phyloP scores from a whole-genome alignment of 2,329 filamentous ascomycete genomes.

The Cyanodermella asteris region DNA sequence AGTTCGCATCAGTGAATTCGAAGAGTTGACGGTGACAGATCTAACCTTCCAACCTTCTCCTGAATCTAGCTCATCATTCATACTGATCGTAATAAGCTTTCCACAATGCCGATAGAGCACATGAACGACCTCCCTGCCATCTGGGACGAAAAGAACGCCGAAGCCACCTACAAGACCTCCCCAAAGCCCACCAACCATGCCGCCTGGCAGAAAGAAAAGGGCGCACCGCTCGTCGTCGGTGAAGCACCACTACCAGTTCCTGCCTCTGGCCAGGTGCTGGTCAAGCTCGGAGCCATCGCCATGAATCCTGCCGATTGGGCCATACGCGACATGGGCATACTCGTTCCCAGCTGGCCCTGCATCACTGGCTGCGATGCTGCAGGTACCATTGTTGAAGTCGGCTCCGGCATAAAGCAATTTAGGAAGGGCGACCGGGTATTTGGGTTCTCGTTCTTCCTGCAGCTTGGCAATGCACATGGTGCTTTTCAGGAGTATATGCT shows the following conservation, averaged over 20 bases:
- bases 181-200: too few species aligned
- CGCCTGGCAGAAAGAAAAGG: slow-evolving; percentile 9
- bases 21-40: too few species aligned
- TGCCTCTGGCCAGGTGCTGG: slow-evolving; percentile 10
- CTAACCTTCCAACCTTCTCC: too few species aligned
- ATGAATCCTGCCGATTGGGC: slow-evolving; percentile 13
- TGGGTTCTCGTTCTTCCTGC: background rate
- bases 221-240: slow-evolving; percentile 9
- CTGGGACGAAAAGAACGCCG: too few species aligned
- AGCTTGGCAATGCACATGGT: too few species aligned
- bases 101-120: too few species aligned
- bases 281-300: slow-evolving; percentile 14
- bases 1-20: too few species aligned
- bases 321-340: slow-evolving; percentile 13
- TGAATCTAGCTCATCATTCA: too few species aligned
- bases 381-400: slow-evolving; percentile 30
- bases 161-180: too few species aligned
- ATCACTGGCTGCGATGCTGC: slow-evolving; percentile 32
- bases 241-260: slow-evolving; percentile 10
- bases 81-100: too few species aligned
- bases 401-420: slow-evolving; percentile 25
- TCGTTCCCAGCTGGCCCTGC: slow-evolving; percentile 15
- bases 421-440: slow-evolving; percentile 30
- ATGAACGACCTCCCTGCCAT: too few species aligned
- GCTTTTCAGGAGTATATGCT: slow-evolving; percentile 15